A percentile compares a stretch with the other conserved stretches of the same genome.
Evolutionary conservation across 352 stramenopile genomes (phyloP).

Genomic region (Sclerospora graminicola): DNA sequence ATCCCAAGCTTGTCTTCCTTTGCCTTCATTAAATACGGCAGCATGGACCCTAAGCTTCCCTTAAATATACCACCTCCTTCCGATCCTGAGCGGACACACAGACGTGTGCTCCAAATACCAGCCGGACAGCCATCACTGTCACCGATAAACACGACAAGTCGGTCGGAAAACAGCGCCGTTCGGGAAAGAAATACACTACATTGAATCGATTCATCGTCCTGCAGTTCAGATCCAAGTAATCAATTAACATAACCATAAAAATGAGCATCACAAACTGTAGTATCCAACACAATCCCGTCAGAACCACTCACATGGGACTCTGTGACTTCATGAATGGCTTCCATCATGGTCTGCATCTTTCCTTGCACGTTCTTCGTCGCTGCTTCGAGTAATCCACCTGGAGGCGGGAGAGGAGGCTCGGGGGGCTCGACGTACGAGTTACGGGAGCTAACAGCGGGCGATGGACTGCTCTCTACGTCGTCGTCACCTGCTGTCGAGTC

Average conservation of each 20-base stretch:
- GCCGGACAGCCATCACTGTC: conserved; percentile 49
- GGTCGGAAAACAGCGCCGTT: conserved; percentile 49
- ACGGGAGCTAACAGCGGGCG: conserved; percentile 21
- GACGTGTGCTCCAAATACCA: conserved; percentile 46
- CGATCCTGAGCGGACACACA: conserved; percentile 51
- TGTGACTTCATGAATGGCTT: conserved; percentile 46
- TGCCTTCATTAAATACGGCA: conserved; percentile 66
- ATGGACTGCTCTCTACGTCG: conserved; percentile 24
- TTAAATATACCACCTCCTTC: conserved; percentile 66
- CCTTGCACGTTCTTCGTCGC: conserved; percentile 61
- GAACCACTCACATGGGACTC: conserved; percentile 31
- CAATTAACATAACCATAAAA: too few species aligned
- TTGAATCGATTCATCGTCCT: conserved; percentile 47
- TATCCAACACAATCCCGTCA: not conserved
- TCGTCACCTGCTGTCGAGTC: conserved; percentile 28
- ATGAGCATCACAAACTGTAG: not conserved
- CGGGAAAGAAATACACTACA: conserved; percentile 53
- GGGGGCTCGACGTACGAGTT: conserved; percentile 50
- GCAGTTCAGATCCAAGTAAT: conserved; percentile 14
- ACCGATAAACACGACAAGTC: conserved; percentile 52
- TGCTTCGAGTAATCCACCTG: conserved; percentile 45
- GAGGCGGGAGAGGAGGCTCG: conserved; percentile 38
- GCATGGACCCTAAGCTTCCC: conserved; percentile 59
- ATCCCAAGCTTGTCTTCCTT: conserved; percentile 64
- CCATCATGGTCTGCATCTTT: conserved; percentile 59